phyloP scores from a whole-genome alignment of 2,329 filamentous ascomycete species.

The Trichophyton simii region DNA sequence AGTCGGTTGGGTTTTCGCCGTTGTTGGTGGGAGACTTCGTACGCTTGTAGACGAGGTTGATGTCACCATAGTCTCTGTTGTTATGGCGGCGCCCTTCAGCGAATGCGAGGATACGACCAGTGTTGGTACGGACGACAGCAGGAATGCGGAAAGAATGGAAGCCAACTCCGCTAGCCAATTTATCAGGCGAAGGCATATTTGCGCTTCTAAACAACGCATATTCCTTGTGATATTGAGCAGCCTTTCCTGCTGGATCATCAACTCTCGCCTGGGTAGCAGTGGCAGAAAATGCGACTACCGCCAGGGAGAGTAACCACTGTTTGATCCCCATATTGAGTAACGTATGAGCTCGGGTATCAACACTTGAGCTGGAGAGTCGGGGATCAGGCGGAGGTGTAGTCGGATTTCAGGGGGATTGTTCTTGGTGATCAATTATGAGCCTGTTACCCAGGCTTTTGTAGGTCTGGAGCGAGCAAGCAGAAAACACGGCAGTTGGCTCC shows the following conservation, averaged over 20 bases:
- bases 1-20: conserved; percentile 16
- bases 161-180: conserved; percentile 17
- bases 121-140: conserved; percentile 16
- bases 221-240: conserved; percentile 12
- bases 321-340: neutral
- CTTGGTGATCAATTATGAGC: neutral
- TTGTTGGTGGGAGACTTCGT: conserved; percentile 16
- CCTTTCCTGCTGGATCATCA: conserved; percentile 5
- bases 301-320: neutral
- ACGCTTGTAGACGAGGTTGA: conserved; percentile 22
- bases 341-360: neutral
- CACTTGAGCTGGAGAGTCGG: neutral
- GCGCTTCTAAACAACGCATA: conserved; percentile 19
- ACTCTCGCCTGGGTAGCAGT: neutral
- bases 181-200: conserved; percentile 19
- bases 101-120: conserved; percentile 19
- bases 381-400: neutral
- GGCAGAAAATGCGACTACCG: neutral
- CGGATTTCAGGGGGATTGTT: neutral
- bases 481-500: neutral
- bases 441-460: neutral
- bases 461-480: neutral
- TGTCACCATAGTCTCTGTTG: conserved; percentile 20
- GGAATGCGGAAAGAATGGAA: conserved; percentile 23
- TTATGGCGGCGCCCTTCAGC: conserved; percentile 19